Percentiles rank a stretch among this genome's conserved stretches.
Evolutionary conservation across 441 rosid species (phyloP).

Genomic region (Capsella rubella): DNA sequence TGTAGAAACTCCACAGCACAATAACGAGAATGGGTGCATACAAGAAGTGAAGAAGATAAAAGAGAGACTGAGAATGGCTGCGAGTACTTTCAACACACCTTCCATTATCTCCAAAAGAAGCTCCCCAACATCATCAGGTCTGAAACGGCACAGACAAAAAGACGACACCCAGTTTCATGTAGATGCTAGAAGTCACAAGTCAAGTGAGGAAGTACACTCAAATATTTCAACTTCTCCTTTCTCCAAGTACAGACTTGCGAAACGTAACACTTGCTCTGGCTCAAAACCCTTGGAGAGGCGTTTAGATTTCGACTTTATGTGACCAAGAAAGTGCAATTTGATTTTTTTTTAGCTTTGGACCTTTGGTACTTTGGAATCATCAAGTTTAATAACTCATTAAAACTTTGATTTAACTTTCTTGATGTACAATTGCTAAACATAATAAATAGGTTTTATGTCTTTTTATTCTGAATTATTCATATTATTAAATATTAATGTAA

Average conservation of each 20-base stretch:
- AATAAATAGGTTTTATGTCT: not conserved
- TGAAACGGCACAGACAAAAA: slow-evolving; percentile 2
- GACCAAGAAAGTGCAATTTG: not conserved
- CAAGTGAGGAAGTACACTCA: slow-evolving; percentile 7
- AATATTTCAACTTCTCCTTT: not conserved
- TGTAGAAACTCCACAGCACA: slow-evolving; percentile 6
- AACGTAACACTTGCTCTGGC: not conserved
- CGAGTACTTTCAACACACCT: slow-evolving; percentile 26
- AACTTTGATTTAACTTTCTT: not conserved
- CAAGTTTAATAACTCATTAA: slow-evolving; percentile 5
- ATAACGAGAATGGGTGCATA: not conserved
- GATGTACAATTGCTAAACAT: not conserved
- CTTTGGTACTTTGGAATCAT: not conserved
- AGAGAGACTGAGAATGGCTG: slow-evolving; percentile 24
- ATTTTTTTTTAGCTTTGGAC: not conserved
- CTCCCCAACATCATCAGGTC: not conserved
- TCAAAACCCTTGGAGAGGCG: slow-evolving; percentile 20
- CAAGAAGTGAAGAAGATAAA: slow-evolving; percentile 1
- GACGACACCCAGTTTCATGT: not conserved
- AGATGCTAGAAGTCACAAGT: not conserved
- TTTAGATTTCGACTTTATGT: slow-evolving; percentile 33
- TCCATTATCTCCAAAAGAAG: slow-evolving; percentile 33
- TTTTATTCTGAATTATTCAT: no score
- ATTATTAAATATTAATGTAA: no score
- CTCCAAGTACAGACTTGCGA: not conserved